Base-by-base conservation (phyloP, 208 protist species). In the Strigomonas galati region DNA sequence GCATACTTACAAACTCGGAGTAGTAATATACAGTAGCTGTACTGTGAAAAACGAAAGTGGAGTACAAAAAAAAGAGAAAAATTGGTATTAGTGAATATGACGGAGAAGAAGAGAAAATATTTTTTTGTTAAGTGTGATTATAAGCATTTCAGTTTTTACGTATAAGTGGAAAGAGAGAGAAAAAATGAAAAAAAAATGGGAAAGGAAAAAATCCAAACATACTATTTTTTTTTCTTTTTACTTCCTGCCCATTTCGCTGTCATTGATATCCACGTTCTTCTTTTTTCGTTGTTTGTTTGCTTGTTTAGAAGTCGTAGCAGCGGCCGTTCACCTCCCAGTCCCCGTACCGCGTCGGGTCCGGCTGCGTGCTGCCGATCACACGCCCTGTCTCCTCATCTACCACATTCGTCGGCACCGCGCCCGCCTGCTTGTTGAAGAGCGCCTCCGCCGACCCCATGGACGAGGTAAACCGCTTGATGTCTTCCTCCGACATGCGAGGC, bases 291-390 rank as follows among this genome's bases (percentile, higher is more conserved):
- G 44, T 31, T 40, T 67, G 37, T 14, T 17, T 51, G 24, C 46
- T 17, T 2, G 31, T n/a, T 74, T 67, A 95, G 63, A 95, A 95
- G 62, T 95, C 90, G 69, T 87, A 91, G 72, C 90, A 95, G 37
- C 90, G 80, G 6, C 90, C 90, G 70, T 95, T 92, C 43, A 87
- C 80, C 69, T 95, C 90, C 87, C 90, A 95, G 64, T 95, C 90
- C 9, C 90, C 90, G 67, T 95, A 95, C 10, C 90, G 86, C 12
- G 85, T 91, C 3, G 90, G 90, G 56, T 92, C 79, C 12, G 64
- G 85, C 72, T 93, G 86, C 19, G 84, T 82, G 78, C 90, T 93
- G 51, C 90, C 90, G 44, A 95, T 84, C 7, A 91, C 84, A 6
- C 77, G 76, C 0, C 87, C 87, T 24, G 90, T 93, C 51, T 78